These are phyloP conservation scores for Phytopythium helicoides DNA, from an alignment of 352 stramenopile species.

Conservation along the genomic window DNA sequence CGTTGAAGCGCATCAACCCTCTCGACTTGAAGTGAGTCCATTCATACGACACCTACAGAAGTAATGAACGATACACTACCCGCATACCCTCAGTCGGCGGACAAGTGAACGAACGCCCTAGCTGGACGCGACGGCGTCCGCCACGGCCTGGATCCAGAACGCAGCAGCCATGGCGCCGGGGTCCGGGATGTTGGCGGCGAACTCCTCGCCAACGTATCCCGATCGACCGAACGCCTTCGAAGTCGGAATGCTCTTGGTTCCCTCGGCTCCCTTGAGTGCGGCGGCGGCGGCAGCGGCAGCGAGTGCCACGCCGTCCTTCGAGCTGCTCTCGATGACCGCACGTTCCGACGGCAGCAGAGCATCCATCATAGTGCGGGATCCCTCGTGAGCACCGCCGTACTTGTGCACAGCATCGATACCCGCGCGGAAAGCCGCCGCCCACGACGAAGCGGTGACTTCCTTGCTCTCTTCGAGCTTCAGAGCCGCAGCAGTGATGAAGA, in stretches of 20 bases:
- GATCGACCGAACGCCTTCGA: slow-evolving; percentile 66
- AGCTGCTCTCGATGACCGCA: slow-evolving; percentile 26
- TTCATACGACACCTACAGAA: background rate
- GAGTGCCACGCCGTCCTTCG: slow-evolving; percentile 23
- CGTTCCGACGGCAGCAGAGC: slow-evolving; percentile 88
- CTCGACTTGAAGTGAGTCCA: too few relatives aligned
- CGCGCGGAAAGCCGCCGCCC: slow-evolving; percentile 51
- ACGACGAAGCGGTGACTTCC: slow-evolving; percentile 29
- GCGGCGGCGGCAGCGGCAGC: slow-evolving; percentile 57
- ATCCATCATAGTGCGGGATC: slow-evolving; percentile 97
- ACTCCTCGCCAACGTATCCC: slow-evolving; percentile 90
- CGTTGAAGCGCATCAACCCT: too few relatives aligned
- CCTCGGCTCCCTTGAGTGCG: slow-evolving; percentile 87
- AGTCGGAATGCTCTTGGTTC: slow-evolving; percentile 88
- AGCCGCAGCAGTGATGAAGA: slow-evolving; percentile 86
- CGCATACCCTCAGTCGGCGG: background rate
- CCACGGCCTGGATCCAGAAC: slow-evolving; percentile 82
- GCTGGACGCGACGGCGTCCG: slow-evolving; percentile 36
- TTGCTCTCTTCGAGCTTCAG: slow-evolving; percentile 47
- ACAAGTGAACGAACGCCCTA: slow-evolving; percentile 12
- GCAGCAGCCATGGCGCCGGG: slow-evolving; percentile 93
- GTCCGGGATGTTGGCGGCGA: slow-evolving; percentile 88
- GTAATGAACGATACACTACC: background rate
- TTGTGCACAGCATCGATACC: slow-evolving; percentile 83
- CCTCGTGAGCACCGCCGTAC: slow-evolving; percentile 93